Evolutionary conservation across 2,329 filamentous ascomycete species (phyloP).

Genomic region (Elsinoe arachidis): DNA sequence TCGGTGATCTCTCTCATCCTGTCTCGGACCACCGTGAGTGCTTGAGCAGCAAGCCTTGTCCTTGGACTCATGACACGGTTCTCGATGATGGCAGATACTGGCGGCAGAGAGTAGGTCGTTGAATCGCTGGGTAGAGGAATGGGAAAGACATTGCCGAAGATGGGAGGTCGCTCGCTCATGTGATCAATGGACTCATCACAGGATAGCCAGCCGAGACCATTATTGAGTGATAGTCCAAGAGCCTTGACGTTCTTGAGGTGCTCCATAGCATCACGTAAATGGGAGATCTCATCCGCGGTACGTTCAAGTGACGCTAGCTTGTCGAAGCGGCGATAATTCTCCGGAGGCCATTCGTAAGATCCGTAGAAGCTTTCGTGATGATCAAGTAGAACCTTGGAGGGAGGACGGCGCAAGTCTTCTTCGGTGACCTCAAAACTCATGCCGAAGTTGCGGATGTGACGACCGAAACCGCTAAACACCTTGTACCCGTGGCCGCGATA

Average conservation of each 20-base stretch:
- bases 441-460: conserved; percentile 54
- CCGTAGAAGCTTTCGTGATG: conserved; percentile 54
- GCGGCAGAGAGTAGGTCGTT: not conserved
- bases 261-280: conserved; percentile 53
- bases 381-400: conserved; percentile 48
- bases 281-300: conserved; percentile 54
- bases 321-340: conserved; percentile 51
- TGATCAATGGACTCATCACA: conserved; percentile 36
- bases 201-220: conserved; percentile 56
- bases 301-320: conserved; percentile 52
- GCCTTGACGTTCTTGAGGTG: conserved; percentile 49
- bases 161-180: conserved; percentile 45
- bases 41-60: not conserved
- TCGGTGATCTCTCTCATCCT: not conserved
- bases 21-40: not conserved
- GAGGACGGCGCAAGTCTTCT: conserved; percentile 40
- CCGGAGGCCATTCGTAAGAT: conserved; percentile 55
- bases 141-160: conserved; percentile 31
- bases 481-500: conserved; percentile 52
- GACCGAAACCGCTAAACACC: conserved; percentile 53
- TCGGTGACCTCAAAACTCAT: conserved; percentile 62
- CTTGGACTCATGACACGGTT: not conserved
- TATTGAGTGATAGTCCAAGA: conserved; percentile 59
- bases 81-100: not conserved
- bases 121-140: not conserved